phyloP scores from a whole-genome alignment of 495 filamentous ascomycete species.

The Aspergillus ostianus region DNA sequence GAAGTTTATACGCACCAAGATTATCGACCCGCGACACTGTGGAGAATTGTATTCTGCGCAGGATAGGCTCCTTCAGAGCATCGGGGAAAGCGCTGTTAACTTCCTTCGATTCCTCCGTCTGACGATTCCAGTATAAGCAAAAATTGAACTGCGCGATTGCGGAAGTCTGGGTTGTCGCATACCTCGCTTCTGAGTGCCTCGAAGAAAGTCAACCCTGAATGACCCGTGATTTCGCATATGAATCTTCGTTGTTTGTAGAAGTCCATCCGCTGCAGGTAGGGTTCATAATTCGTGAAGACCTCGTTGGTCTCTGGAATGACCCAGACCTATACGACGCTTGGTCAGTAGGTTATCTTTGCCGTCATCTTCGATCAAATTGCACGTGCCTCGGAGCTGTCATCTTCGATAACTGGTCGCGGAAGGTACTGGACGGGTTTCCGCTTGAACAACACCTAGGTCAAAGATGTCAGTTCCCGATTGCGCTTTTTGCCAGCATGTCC shows the following conservation, averaged over 20 bases:
- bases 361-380: slow-evolving; percentile 1
- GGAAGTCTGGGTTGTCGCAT: slow-evolving; percentile 28
- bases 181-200: slow-evolving; percentile 94
- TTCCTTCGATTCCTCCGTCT: slow-evolving; percentile 83
- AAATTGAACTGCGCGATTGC: background rate
- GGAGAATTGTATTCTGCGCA: slow-evolving; percentile 88
- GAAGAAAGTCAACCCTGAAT: slow-evolving; percentile 90
- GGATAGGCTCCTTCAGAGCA: slow-evolving; percentile 82
- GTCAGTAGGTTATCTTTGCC: slow-evolving; percentile 9
- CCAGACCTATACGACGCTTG: slow-evolving; percentile 68
- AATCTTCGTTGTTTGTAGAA: slow-evolving; percentile 93
- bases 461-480: background rate
- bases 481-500: background rate
- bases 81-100: slow-evolving; percentile 92
- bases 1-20: slow-evolving; percentile 57
- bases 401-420: slow-evolving; percentile 65
- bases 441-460: slow-evolving; percentile 82
- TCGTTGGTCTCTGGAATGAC: slow-evolving; percentile 86
- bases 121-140: slow-evolving; percentile 2
- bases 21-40: slow-evolving; percentile 89
- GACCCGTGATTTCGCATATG: slow-evolving; percentile 92
- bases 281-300: slow-evolving; percentile 85
- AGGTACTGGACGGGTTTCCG: slow-evolving; percentile 91
- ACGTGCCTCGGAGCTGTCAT: slow-evolving; percentile 77
- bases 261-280: slow-evolving; percentile 82